phyloP scores from a whole-genome alignment of 352 stramenopile genomes.

The Aphanomyces invadans region DNA sequence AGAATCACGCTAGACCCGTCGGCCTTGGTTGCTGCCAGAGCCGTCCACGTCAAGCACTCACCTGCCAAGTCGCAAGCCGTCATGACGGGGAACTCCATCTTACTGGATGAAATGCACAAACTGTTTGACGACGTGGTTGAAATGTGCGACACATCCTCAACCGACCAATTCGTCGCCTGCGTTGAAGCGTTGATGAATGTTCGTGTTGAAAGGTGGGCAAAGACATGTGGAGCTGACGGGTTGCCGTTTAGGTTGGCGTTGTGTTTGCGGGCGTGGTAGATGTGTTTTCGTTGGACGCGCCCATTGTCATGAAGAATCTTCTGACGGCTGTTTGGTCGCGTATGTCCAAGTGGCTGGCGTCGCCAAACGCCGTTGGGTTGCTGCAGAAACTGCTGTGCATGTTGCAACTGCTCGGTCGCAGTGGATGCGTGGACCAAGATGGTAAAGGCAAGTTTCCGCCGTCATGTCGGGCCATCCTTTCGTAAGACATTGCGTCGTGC shows the following conservation, averaged over 20 bases:
- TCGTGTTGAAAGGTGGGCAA: no score
- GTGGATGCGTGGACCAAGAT: neutral
- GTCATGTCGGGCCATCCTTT: slow-evolving; percentile 2
- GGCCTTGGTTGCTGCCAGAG: neutral
- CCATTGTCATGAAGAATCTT: neutral
- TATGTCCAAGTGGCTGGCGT: neutral
- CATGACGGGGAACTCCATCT: neutral
- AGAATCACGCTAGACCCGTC: neutral
- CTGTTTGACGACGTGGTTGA: neutral
- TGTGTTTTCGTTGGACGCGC: neutral
- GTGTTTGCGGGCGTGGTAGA: neutral
- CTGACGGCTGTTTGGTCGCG: neutral
- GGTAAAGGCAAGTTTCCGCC: slow-evolving; percentile 5
- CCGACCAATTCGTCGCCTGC: neutral
- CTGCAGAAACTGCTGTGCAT: slow-evolving; percentile 16
- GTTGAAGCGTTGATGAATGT: neutral
- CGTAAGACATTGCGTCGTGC: no score
- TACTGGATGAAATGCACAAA: neutral
- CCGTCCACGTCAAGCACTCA: neutral
- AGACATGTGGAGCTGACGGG: no score
- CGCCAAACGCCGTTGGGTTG: neutral
- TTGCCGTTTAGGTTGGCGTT: slow-evolving; percentile 19
- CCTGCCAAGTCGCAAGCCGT: neutral
- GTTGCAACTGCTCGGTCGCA: neutral
- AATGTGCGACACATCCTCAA: neutral